These are phyloP conservation scores for Elongisporangium senticosum DNA, from an alignment of 352 stramenopile species.

Conservation along the genomic window DNA sequence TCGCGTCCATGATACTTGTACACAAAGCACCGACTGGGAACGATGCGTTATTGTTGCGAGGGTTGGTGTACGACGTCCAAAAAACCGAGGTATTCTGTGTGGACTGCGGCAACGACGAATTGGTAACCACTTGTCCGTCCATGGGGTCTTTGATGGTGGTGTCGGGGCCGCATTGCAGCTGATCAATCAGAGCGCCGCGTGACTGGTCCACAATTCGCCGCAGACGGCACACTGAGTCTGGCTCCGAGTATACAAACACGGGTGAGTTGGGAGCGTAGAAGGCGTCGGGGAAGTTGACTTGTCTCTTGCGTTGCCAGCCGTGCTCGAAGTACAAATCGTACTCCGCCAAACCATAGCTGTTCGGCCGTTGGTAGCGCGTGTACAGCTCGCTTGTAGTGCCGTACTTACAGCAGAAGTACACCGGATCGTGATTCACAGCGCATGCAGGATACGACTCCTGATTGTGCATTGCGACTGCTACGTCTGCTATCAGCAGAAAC, in stretches of 20 bases:
- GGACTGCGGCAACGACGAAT: slow-evolving; percentile 19
- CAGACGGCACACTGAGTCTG: slow-evolving; percentile 21
- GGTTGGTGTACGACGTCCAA: slow-evolving; percentile 32
- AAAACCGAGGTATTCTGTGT: slow-evolving; percentile 30
- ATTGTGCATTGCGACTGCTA: too few relatives aligned
- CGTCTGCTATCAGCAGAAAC: too few relatives aligned
- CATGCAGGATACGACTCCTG: slow-evolving; percentile 11
- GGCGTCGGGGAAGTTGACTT: slow-evolving; percentile 29
- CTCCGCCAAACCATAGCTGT: slow-evolving; percentile 12
- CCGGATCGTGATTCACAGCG: slow-evolving; percentile 21
- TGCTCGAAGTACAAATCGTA: slow-evolving; percentile 27
- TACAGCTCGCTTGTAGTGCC: slow-evolving; percentile 19
- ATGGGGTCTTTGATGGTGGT: slow-evolving; percentile 1
- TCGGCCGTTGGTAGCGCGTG: slow-evolving; percentile 28
- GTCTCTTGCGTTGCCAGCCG: slow-evolving; percentile 23
- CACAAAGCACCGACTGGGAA: slow-evolving; percentile 38
- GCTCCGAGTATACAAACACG: slow-evolving; percentile 27
- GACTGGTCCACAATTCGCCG: slow-evolving; percentile 16
- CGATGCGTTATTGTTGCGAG: slow-evolving; percentile 43
- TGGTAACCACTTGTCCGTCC: slow-evolving; percentile 4
- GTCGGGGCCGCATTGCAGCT: slow-evolving; percentile 24
- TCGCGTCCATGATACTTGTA: slow-evolving; percentile 24
- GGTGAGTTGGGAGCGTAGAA: slow-evolving; percentile 25
- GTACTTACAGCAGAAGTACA: slow-evolving; percentile 34
- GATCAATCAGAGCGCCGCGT: slow-evolving; percentile 18